Conservation (phyloP, 139 green algal species). For the Raphidocelis subcapitata region DNA sequence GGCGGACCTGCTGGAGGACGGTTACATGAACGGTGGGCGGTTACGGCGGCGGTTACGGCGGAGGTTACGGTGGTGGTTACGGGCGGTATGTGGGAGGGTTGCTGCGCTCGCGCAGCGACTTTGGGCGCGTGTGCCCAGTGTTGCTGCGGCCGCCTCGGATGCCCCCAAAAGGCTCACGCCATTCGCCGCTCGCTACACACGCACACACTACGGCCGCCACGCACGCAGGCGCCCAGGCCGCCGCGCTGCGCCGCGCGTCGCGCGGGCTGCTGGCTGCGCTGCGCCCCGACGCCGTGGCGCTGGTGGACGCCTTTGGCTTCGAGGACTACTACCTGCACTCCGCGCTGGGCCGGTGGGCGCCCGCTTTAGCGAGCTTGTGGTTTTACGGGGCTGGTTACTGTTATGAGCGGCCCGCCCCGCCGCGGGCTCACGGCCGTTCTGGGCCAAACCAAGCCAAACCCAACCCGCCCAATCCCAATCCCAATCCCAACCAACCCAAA, state of each 20-base stretch:
- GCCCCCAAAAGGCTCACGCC: not conserved
- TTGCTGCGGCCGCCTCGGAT: not conserved
- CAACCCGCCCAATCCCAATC: not conserved
- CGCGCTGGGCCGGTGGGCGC: conserved; percentile 57
- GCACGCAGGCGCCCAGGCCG: conserved; percentile 51
- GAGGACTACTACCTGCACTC: conserved; percentile 84
- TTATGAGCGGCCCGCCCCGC: not conserved
- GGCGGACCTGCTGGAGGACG: conserved; percentile 70
- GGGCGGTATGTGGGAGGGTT: not conserved
- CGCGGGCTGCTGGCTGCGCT: conserved; percentile 61
- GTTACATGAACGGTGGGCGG: conserved; percentile 42
- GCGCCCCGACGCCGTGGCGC: conserved; percentile 77
- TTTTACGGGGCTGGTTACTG: not conserved
- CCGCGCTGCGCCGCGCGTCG: conserved; percentile 43
- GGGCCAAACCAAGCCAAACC: not conserved
- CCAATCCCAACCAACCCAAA: not conserved
- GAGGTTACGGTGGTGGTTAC: not conserved
- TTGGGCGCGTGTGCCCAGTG: not conserved
- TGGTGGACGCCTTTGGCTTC: conserved; percentile 85
- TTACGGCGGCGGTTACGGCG: not conserved
- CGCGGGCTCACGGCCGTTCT: not conserved
- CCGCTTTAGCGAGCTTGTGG: not conserved
- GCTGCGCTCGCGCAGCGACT: not conserved
- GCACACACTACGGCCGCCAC: not conserved
- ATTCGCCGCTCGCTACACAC: not conserved